Base-by-base conservation (phyloP, 163 green algal species). In the Prototheca stagnorum region DNA sequence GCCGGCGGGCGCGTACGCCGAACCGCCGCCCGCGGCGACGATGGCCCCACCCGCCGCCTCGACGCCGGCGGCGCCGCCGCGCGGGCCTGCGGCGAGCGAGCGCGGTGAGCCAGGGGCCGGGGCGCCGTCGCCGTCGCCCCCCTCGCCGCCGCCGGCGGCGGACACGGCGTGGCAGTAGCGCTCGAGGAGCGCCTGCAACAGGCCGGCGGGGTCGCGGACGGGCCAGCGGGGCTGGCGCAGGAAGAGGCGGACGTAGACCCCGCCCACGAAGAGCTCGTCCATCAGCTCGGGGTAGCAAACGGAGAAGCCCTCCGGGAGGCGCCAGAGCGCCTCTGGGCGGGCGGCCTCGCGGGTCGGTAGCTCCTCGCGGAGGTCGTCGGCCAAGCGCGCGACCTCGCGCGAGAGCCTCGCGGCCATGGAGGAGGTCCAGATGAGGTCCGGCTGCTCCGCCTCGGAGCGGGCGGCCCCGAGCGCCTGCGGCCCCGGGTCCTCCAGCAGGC, bases 161-260 rank as follows among this genome's bases (percentile, higher is more conserved):
- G n/a, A n/a, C n/a, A n/a, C n/a, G n/a, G n/a, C n/a, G n/a, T n/a
- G n/a, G n/a, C n/a, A n/a, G n/a, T n/a, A n/a, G n/a, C n/a, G 29
- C 43, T 80, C 68, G 47, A 82, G 39, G 20, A 80, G 33, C 3
- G 59, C 74, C 46, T 82, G 63, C 25, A 73, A 33, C 42, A 85
- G 81, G 4, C 44, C 43, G 56, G 61, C 49, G 24, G 47, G 62
- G 40, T 61, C 4, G 3, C 51, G 12, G 26, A 95, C 65, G 6
- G 84, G 76, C 53, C 72, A 79, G 22, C 63, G 54, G 2, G 85
- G 84, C 55, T 85, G 64, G 26, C 86, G 84, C 16, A 95, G 70
- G 72, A 82, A 94, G n/a, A 93, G 68, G 15, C 75, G 66, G n/a
- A 90, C 59, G 53, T 95, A 94, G 25, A 94, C 81, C 29, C 84